Conservation (phyloP, 2,329 filamentous ascomycete species). For the Xylariaceae sp. region DNA sequence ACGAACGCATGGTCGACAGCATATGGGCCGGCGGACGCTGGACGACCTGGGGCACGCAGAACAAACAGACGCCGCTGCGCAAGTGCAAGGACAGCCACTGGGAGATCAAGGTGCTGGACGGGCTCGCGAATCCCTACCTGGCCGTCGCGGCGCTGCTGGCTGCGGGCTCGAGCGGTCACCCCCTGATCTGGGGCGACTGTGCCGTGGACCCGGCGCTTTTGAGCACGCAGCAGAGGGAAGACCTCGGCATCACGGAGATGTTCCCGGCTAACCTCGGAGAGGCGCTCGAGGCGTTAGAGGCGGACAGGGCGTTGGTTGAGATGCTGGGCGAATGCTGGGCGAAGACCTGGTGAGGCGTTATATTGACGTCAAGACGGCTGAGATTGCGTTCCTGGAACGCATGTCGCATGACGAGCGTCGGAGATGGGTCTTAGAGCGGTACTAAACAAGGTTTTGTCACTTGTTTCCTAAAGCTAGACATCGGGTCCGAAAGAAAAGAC, state of each 20-base stretch:
- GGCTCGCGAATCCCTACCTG: constrained; percentile 72
- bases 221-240: constrained; percentile 39
- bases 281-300: constrained; percentile 47
- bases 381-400: not conserved
- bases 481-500: too few species aligned
- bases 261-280: constrained; percentile 51
- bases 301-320: too few species aligned
- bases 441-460: too few species aligned
- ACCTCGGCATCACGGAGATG: constrained; percentile 48
- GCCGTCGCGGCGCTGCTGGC: constrained; percentile 56
- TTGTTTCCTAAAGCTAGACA: too few species aligned
- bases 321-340: too few species aligned
- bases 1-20: constrained; percentile 63
- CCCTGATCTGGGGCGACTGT: constrained; percentile 49
- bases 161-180: constrained; percentile 51
- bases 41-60: constrained; percentile 77
- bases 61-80: constrained; percentile 68
- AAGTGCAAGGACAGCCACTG: constrained; percentile 63
- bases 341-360: too few species aligned
- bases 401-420: too few species aligned
- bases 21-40: constrained; percentile 73
- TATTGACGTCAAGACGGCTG: not conserved
- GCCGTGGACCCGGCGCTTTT: constrained; percentile 48
- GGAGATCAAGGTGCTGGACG: constrained; percentile 76
- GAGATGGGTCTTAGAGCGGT: too few species aligned